Base-by-base conservation (phyloP, 2,329 filamentous ascomycete species). In the Claviceps sorghi region DNA sequence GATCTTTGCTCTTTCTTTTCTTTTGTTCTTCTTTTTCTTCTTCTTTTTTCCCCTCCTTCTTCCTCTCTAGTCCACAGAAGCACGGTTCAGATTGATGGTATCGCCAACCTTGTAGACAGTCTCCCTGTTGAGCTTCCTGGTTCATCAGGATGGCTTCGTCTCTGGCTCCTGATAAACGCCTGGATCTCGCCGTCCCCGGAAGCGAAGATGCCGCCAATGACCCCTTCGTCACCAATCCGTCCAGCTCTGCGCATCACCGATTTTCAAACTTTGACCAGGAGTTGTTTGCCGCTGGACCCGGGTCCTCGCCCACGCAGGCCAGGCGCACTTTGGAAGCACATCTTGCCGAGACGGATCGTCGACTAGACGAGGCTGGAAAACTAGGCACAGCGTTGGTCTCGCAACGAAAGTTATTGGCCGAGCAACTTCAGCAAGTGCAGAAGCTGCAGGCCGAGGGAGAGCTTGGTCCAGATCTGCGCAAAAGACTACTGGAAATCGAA, bases 261-360 rank as follows among this genome's bases (percentile, higher is more conserved):
- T 93, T 87, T 67, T 89, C 88, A 52, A 79, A 81, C 57, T 94
- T 95, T 65, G 88, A 95, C 66, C 80, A 80, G 48, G 82, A 91
- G 50, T 72, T 87, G 30, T 90, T 94, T 65, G 83, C 83, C 40
- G 73, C 91, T 22, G 86, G 86, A 58, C 79, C 88, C n/a, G 73
- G 71, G 52, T 72, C 86, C 30, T 95, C 91, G 1, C 88, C 91
- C 10, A 80, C 82, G 52, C 89, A 96, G 64, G 88, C 89, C 42
- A 95, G 87, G 69, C 84, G 86, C 58, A 89, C 89, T 45, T 75
- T 98, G 45, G 85, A 95, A 67, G 88, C 90, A 50, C 93, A 97
- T 69, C 77, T 98, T 48, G 83, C 86, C 56, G 93, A 98, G 67
- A 96, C 91, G 1, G 88, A 95, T 62, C 84, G 89, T 54, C 82